A percentile compares a stretch with the other conserved stretches of the same genome.
phyloP scores from a whole-genome alignment of 1,284 basidiomycete genomes.

The Anthracocystis walkeri region DNA sequence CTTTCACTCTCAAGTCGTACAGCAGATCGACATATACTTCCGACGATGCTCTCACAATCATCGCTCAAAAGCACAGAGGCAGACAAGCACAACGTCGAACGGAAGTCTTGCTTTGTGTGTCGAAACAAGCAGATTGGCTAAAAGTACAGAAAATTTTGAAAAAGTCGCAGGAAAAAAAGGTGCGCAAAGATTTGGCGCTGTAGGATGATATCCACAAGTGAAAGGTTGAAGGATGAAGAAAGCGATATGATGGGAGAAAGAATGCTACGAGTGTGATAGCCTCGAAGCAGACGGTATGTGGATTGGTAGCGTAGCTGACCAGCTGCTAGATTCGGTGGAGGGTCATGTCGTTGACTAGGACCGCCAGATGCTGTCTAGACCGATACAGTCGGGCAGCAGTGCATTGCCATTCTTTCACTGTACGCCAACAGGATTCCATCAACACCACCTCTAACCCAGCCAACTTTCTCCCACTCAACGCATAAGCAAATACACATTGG shows the following conservation, averaged over 20 bases:
- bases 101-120: not conserved
- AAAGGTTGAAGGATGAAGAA: not conserved
- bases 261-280: not conserved
- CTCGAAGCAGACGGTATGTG: not conserved
- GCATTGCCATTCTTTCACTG: not conserved
- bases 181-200: not conserved
- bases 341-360: too few relatives aligned
- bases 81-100: not conserved
- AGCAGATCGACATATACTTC: not conserved
- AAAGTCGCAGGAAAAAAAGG: constrained; percentile 4
- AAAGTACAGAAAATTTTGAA: constrained; percentile 15
- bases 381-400: not conserved
- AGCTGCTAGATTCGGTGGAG: too few relatives aligned
- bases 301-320: too few relatives aligned
- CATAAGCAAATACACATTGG: constrained; percentile 90
- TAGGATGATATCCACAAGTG: not conserved
- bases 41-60: not conserved
- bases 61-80: not conserved
- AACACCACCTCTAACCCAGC: not conserved
- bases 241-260: not conserved
- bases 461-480: constrained; percentile 70
- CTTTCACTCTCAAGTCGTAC: too few relatives aligned
- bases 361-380: not conserved
- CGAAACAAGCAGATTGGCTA: constrained; percentile 9
- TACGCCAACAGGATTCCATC: too few relatives aligned